Base-by-base conservation (phyloP, 257 asterid genomes). In the Plantago major region DNA sequence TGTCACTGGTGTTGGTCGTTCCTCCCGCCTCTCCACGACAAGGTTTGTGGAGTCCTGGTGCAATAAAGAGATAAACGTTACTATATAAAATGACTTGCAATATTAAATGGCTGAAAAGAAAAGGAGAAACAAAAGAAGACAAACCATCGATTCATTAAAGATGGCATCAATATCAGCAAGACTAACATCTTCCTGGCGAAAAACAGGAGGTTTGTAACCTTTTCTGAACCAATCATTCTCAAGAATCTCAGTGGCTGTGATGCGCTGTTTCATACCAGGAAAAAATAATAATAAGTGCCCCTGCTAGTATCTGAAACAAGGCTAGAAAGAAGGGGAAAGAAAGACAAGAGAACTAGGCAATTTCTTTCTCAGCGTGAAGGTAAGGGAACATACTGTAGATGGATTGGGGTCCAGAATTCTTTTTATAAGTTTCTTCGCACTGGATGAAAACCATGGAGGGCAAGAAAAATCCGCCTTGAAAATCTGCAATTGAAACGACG, bases 221-320 rank as follows among this genome's bases (percentile, higher is more conserved):
- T 89, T 92, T 82, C 83, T 92, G 81, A 92, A 92, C 99, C 99
- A 92, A 60, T 92, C 99, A 59, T 83, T 86, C 74, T 82, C 84
- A 49, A 92, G 82, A 57, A 92, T 69, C 82, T 89, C 89, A 8
- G 77, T 52, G 56, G 82, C 74, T n/a, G 89, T 86, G 42, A 92
- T 89, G 9, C 99, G 86, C 99, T 92, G 90, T 75, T 64, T 62
- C 64, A 65, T 5, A 58, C 12, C 26, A 33, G 66, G 48, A 45
- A 67, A 48, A 55, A 65, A 60, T n/a, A 53, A 63, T 55, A 13
- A 64, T 28, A 19, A 10, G 12, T 6, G 9, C 33, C 11, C 45
- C 55, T 26, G 11, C 44, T 66, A 61, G 19, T 49, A 16, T 42
- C n/a, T 59, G 8, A 42, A 1, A 43, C 12, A 28, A 14, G 50